These are phyloP conservation scores for Bothriochloa decipiens DNA, from an alignment of 176 grass and related monocot genomes.

Conservation along the genomic window DNA sequence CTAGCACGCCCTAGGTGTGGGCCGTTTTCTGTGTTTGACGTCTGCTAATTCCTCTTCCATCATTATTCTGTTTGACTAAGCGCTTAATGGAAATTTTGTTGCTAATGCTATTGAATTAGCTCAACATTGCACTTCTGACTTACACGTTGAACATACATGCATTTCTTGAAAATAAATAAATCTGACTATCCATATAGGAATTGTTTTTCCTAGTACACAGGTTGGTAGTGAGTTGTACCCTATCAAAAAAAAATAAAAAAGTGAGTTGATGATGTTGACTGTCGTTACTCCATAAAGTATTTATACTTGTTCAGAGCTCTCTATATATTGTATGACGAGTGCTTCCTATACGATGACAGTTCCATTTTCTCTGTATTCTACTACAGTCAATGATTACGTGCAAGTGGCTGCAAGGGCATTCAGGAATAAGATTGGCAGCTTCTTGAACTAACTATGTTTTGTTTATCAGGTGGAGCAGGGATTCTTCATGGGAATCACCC, in stretches of 20 bases:
- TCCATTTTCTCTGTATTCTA: conserved; percentile 16
- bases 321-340: not conserved
- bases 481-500: conserved; percentile 41
- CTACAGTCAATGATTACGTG: not conserved
- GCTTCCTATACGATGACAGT: not conserved
- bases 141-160: not conserved
- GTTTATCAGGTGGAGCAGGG: conserved; percentile 46
- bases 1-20: not conserved
- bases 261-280: conserved; percentile 20
- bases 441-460: conserved; percentile 12
- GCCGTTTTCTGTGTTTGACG: not conserved
- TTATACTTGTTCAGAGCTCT: not conserved
- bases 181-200: not conserved
- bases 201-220: conserved; percentile 33
- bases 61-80: not conserved
- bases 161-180: conserved; percentile 26
- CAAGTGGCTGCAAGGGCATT: conserved; percentile 24
- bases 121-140: not conserved
- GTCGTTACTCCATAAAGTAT: not conserved
- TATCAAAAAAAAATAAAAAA: too few relatives aligned
- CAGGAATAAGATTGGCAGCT: conserved; percentile 22
- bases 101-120: conserved; percentile 6
- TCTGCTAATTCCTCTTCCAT: not conserved
- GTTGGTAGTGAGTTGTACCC: too few relatives aligned
- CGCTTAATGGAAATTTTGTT: not conserved